Percentiles rank a stretch among this genome's conserved stretches.
phyloP scores from a whole-genome alignment of 2,329 filamentous ascomycete species.

The Pezicula rhizophila region DNA sequence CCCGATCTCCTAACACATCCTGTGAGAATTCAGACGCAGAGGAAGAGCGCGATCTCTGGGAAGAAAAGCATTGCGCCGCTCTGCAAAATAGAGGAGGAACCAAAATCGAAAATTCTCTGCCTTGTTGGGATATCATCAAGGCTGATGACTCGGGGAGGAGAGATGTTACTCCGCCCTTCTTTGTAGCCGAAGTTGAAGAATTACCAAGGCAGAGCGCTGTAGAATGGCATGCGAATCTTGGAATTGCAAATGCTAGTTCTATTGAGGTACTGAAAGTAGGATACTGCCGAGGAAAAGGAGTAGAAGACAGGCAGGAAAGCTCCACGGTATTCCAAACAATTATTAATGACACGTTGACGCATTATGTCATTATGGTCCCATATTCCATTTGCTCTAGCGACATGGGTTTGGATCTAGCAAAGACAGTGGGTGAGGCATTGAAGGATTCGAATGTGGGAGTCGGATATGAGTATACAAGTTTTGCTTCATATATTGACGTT shows the following conservation, averaged over 20 bases:
- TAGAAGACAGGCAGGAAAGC: neutral
- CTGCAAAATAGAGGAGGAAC: conserved; percentile 23
- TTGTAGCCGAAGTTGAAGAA: conserved; percentile 68
- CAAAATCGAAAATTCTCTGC: conserved; percentile 30
- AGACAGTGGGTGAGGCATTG: conserved; percentile 1
- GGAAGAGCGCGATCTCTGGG: conserved; percentile 62
- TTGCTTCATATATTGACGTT: conserved; percentile 14
- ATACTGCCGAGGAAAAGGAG: neutral
- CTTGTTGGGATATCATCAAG: conserved; percentile 44
- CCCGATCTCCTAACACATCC: conserved; percentile 19
- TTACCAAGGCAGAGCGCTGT: conserved; percentile 69
- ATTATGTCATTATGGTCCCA: too few species aligned
- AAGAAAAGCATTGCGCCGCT: conserved; percentile 52
- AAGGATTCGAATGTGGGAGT: too few species aligned
- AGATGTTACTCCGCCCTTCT: conserved; percentile 54
- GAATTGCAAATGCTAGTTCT: conserved; percentile 34
- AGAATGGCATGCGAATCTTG: conserved; percentile 76
- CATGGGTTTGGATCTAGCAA: neutral
- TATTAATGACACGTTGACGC: too few species aligned
- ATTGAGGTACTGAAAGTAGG: conserved; percentile 10
- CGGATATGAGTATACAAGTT: neutral
- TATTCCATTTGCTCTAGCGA: neutral
- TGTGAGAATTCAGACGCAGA: conserved; percentile 42
- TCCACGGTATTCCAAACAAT: too few species aligned
- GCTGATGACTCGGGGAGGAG: conserved; percentile 18